Base-by-base conservation (phyloP, 1,284 basidiomycete species). In the Porogramme epimiltina region DNA sequence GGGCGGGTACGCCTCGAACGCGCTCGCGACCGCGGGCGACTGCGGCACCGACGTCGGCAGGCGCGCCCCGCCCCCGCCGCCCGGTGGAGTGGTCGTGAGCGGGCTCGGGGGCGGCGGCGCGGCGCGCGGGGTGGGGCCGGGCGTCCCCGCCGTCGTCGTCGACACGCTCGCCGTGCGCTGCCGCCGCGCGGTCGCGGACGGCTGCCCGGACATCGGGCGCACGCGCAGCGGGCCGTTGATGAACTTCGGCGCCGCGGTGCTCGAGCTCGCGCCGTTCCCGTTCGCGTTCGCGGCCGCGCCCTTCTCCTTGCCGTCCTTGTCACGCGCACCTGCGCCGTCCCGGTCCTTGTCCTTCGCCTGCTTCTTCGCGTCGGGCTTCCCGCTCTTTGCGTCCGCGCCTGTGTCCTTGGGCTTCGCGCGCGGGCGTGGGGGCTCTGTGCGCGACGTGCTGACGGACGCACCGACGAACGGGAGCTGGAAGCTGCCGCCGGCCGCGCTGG, bases 381-480 rank as follows among this genome's bases (percentile, higher is more conserved):
- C 59, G 36, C 40, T 43, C 18, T 52, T 34, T 5, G 45, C 46
- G 23, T 45, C 49, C 38, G 57, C 41, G 6, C 61, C 58, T 40
- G 61, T 34, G 4, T 15, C 36, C 11, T 51, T 26, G 40, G 52
- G 60, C 3, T 58, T 24, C 33, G 47, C 42, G 26, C 53, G 37
- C 22, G 58, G 18, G 49, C 55, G 45, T 8, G 54, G 39, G 33
- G 51, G 60, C 9, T 63, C 60, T 2, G 60, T 39, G 50, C 59
- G 66, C 25, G 59, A 53, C 16, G 65, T 66, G 28, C 62, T 65
- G 16, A 79, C 73, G 1, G 73, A 70, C 0, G 66, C 63, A n/a
- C 75, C 71, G 25, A 79, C 73, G 54, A 74, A 81, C 6, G 79
- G 79, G 11, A 81, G 63, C 51, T 74, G 71, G 58, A 81, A 80